Evolutionary conservation across 2,329 filamentous ascomycete species (phyloP).

Genomic region (Penicillium sp.): DNA sequence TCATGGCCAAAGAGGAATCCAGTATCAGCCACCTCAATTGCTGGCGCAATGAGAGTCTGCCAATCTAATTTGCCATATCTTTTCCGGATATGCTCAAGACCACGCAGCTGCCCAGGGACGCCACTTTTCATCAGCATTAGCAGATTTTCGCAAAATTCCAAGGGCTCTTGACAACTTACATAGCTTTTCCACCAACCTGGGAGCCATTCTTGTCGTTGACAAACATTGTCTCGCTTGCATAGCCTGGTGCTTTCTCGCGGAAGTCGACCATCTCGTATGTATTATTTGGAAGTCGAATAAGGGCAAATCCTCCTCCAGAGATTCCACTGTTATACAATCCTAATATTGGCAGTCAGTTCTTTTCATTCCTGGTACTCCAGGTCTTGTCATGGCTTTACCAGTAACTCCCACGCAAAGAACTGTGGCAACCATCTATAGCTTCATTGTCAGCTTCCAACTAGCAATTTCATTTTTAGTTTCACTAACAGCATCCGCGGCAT

Average conservation of each 20-base stretch:
- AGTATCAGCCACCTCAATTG: background rate
- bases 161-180: background rate
- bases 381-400: background rate
- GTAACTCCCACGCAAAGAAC: background rate
- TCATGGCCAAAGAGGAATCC: background rate
- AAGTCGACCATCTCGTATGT: background rate
- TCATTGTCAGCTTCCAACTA: background rate
- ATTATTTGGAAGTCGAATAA: background rate
- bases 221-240: background rate
- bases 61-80: background rate
- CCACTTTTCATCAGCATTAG: background rate
- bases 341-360: background rate
- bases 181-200: background rate
- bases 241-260: background rate
- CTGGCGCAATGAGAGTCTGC: background rate
- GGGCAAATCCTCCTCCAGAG: background rate
- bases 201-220: background rate
- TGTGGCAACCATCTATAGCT: background rate
- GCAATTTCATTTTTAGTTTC: background rate
- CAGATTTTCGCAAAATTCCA: background rate
- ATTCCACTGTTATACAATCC: background rate
- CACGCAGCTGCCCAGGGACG: background rate
- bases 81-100: background rate
- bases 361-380: background rate
- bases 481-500: background rate